Percentiles rank a stretch among this genome's conserved stretches.
Evolutionary conservation across 2,329 filamentous ascomycete species (phyloP).

Genomic region (Botrytis elliptica): DNA sequence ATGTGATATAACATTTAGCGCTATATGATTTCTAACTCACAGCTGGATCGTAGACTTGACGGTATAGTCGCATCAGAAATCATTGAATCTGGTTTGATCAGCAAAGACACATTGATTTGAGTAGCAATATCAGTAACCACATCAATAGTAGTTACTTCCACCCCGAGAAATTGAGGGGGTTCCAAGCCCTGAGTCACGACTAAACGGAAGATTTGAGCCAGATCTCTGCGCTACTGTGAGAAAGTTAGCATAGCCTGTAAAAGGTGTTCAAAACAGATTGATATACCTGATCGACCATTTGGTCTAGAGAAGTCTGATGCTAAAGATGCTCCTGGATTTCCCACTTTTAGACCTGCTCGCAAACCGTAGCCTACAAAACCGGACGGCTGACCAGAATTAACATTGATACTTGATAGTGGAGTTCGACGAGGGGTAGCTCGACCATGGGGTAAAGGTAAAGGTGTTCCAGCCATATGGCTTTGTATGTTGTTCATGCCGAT

Average conservation of each 20-base stretch:
- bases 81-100: not conserved
- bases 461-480: constrained; percentile 27
- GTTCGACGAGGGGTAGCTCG: constrained; percentile 28
- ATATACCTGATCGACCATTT: constrained; percentile 32
- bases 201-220: constrained; percentile 23
- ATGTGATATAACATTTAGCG: not conserved
- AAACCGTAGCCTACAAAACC: constrained; percentile 39
- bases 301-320: constrained; percentile 26
- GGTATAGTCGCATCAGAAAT: not conserved
- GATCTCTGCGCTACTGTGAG: constrained; percentile 33
- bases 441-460: constrained; percentile 24
- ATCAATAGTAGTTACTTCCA: constrained; percentile 13
- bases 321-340: constrained; percentile 30
- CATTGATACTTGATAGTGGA: constrained; percentile 29
- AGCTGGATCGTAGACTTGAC: not conserved
- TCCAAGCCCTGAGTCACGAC: constrained; percentile 25
- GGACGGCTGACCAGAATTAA: constrained; percentile 25
- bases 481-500: constrained; percentile 28
- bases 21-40: not conserved
- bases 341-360: constrained; percentile 40
- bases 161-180: constrained; percentile 21
- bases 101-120: not conserved
- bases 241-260: not conserved
- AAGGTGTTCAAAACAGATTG: constrained; percentile 9
- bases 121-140: not conserved